Evolutionary conservation across 306 rosid genomes (phyloP), one percentile per base, ranked within the genome.

Genomic region (Pyrus betulifolia): DNA sequence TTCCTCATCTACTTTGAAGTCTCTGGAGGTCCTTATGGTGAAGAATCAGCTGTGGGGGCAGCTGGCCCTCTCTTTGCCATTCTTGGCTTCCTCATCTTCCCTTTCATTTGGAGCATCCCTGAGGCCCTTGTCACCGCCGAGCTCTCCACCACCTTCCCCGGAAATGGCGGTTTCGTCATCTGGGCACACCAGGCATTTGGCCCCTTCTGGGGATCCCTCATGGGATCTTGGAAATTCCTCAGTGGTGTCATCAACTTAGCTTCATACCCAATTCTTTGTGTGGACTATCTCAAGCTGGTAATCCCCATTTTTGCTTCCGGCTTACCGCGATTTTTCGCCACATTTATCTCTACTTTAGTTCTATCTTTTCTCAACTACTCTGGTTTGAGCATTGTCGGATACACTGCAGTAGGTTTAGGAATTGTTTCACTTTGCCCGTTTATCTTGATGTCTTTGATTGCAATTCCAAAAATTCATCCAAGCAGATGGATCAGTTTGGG

Each of bases 401-500:
- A 87, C 22, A 76, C 86, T 42, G 83, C 83, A 3, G 86, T 84
- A 14, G 67, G 57, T 27, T 51, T 84, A 8, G 90, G 78, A 6
- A 22, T 82, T 69, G 33, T 79, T 73, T 84, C 90, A n/a, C 81
- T 86, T 11, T 27, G 69, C 38, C 90, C 90, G 1, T 84, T 87
- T 61, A 4, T 84, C 8, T 23, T 84, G 10, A 66, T 86, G 82
- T 65, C 84, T n/a, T 77, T 81, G 77, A 33, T 79, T 28, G 81
- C 90, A 7, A 84, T 86, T 54, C 89, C 89, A 0, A 81, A 72
- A 74, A 79, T 86, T 79, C 72, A 84, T 12, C 86, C 88, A 19
- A 82, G 59, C 23, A 78, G 89, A 64, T 88, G 88, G 92, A 28
- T 88, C 15, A 84, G 82, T 71, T 80, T 84, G 68, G 92, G 92